Base-by-base conservation (phyloP, 164 flowering plant genomes). In the Dillenia suffruticosa region DNA sequence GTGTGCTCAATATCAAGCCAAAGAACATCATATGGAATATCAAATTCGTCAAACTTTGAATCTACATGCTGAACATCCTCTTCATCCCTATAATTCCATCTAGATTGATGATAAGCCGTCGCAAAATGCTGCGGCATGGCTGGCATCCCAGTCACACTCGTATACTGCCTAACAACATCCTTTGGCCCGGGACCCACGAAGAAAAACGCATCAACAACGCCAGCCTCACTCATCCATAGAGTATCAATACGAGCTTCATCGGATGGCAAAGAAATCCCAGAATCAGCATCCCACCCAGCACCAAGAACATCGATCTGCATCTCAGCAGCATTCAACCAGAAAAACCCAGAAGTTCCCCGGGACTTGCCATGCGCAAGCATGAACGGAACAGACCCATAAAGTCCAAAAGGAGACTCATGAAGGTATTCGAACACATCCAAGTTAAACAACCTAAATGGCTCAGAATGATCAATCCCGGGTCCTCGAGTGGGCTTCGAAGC, bases 1-100 rank as follows among this genome's bases (percentile, higher is more conserved):
- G 97, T 90, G 65, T 95, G 99, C 59, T 95, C 99, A 61, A 95
- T 88, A 67, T 95, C 99, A 44, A 95, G 97, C 99, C 99, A 95
- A 49, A 95, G 66, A 17, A 95, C 99, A 78, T 95, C 99, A 69
- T 90, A 95, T 1, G 99, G 97, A 58, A 95, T 95, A 70, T 95
- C 97, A 66, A 72, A 76, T 73, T 92, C 97, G 70, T 95, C 99
- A 52, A 95, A 95, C 61, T 92, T 89, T 0, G 90, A 68, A 75
- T 95, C 97, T 4, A 95, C 99, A 55, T 82, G 65, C 54, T 67
- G 78, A 59, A 95, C 97, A 80, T 95, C 99, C 78, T 90, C 97
- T 63, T 95, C 97, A 66, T 95, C 99, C 74, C 94, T 82, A 51
- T 95, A 95, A 55, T 95, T 95, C 98, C 99, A 95, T 74, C 99